Evolutionary conservation across 495 filamentous ascomycete genomes (phyloP), one percentile per base, ranked within the genome.

Genomic region (Aspergillus hancockii): DNA sequence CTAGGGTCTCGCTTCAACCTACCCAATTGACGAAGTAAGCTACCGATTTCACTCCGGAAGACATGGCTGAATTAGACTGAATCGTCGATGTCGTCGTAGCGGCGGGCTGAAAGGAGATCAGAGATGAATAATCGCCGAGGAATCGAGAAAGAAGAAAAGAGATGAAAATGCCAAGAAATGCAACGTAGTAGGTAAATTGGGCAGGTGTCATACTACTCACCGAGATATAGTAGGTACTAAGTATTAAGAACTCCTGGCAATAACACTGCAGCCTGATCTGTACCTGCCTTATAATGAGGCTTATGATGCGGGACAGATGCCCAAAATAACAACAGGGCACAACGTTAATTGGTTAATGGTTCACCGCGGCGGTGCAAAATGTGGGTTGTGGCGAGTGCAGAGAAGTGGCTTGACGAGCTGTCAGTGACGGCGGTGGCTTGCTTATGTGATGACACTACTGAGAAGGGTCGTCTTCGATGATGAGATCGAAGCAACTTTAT

Each of bases 1-100:
- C n/a, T n/a, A 9, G 18, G 9, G 25, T 28, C 25, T 28, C 25
- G 34, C 34, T 10, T 13, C n/a, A 55, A 69, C 77, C 34, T 74
- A 81, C 79, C 81, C 82, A 85, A 59, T 85, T 84, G 53, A 84
- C 81, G 62, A 80, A 85, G 63, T 84, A 85, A 18, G 73, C 79
- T 31, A 84, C 77, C 4, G 79, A 72, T 59, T 69, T 83, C 34
- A 74, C 61, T 64, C 63, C 70, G 49, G 70, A 53, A 56, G 66
- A 68, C 71, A 73, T 75, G 52, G 57, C 62, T 61, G 65, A 25
- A 52, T 55, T 40, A 22, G 63, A 49, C 40, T 61, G 40, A 19
- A 67, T 64, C 3, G 51, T 58, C 55, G 55, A 38, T 21, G 60
- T 30, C 25, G 41, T 38, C 18, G 36, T 49, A 54, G 30, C 50